A percentile compares a stretch with the other conserved stretches of the same genome.
Evolutionary conservation across 2,329 filamentous ascomycete species (phyloP).

Genomic region (Neofusicoccum ribis): DNA sequence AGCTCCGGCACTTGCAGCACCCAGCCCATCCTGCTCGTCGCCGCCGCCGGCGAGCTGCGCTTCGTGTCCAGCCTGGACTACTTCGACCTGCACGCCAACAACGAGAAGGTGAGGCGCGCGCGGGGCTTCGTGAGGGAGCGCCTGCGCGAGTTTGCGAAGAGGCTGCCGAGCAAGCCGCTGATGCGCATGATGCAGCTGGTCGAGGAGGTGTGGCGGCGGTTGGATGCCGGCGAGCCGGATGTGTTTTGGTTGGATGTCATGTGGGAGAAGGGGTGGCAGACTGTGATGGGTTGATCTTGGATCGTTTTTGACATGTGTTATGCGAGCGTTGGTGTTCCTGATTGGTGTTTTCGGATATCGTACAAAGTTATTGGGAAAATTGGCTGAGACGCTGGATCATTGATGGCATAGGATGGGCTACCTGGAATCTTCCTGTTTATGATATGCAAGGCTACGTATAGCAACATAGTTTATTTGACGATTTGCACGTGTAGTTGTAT

Average conservation of each 20-base stretch:
- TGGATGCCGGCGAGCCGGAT: constrained; percentile 49
- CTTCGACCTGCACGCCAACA: constrained; percentile 41
- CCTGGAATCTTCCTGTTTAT: too few species aligned
- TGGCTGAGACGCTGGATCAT: too few species aligned
- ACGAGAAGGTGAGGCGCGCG: constrained; percentile 45
- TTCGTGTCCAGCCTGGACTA: constrained; percentile 42
- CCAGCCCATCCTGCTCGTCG: constrained; percentile 55
- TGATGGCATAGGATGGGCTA: too few species aligned
- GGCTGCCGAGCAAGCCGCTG: constrained; percentile 55
- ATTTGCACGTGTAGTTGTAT: too few species aligned
- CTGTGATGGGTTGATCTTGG: constrained; percentile 49
- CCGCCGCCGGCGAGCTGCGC: constrained; percentile 53
- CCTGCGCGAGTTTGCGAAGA: constrained; percentile 46
- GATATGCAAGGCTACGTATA: too few species aligned
- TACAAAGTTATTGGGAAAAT: too few species aligned
- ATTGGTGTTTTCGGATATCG: too few species aligned
- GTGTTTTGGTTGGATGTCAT: constrained; percentile 59
- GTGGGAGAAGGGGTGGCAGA: constrained; percentile 59
- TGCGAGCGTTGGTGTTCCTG: too few species aligned
- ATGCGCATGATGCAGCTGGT: constrained; percentile 52
- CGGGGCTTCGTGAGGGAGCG: constrained; percentile 52
- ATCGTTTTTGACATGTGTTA: too few species aligned
- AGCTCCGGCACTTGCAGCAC: constrained; percentile 56
- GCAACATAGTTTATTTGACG: too few species aligned
- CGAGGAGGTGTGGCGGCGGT: constrained; percentile 53